phyloP scores from a whole-genome alignment of 2,329 filamentous ascomycete species.

The Ophiostoma himal-ulmi region DNA sequence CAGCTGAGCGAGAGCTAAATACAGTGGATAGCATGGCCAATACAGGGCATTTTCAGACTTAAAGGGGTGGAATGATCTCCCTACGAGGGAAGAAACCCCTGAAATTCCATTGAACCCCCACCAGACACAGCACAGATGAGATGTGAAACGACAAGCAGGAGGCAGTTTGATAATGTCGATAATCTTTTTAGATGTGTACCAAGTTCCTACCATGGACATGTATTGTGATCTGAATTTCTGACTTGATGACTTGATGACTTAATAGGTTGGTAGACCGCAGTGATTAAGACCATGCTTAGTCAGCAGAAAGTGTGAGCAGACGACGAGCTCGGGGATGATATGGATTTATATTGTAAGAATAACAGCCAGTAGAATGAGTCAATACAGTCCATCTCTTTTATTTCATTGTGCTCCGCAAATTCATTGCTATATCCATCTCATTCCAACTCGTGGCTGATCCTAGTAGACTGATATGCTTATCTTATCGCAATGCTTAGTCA shows the following conservation, averaged over 20 bases:
- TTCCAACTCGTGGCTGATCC: background rate
- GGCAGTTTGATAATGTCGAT: background rate
- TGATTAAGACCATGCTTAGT: background rate
- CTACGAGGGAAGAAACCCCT: background rate
- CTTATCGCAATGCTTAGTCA: background rate
- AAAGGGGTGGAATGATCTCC: background rate
- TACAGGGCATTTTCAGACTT: background rate
- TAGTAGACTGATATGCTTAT: background rate
- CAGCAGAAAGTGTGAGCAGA: background rate
- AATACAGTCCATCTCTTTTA: background rate
- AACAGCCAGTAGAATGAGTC: background rate
- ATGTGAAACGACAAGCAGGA: background rate
- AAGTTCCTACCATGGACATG: too few species aligned
- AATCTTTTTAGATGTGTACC: background rate
- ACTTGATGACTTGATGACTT: too few species aligned
- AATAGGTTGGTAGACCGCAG: too few species aligned
- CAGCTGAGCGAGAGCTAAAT: background rate
- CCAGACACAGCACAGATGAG: background rate
- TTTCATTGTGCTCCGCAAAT: background rate
- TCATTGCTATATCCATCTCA: background rate
- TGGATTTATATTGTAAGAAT: background rate
- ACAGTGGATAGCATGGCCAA: background rate
- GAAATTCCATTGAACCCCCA: background rate
- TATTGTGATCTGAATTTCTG: too few species aligned
- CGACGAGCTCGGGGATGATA: background rate